These are phyloP conservation scores for Thraustochytrium striatum DNA, from an alignment of 352 stramenopile genomes.

Conservation along the genomic window DNA sequence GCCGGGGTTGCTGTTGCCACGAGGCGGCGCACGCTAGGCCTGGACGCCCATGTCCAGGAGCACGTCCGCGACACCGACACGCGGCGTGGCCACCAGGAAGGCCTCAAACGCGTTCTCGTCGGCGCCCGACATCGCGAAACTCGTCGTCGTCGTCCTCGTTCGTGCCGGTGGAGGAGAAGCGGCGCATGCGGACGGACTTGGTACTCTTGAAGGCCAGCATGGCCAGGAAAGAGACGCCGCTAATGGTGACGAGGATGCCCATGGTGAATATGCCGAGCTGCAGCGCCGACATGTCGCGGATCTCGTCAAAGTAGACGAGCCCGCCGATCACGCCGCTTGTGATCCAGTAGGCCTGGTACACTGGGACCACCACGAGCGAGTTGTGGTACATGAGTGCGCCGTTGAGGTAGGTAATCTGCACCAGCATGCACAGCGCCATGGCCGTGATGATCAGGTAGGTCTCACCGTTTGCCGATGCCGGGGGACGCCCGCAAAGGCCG, in stretches of 20 bases:
- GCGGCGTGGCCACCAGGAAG: slow-evolving; percentile 23
- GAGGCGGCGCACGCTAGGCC: neutral
- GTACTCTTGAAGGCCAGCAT: slow-evolving; percentile 59
- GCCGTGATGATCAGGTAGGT: slow-evolving; percentile 72
- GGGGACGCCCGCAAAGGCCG: slow-evolving; percentile 68
- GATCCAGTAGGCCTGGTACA: slow-evolving; percentile 85
- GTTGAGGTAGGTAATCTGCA: slow-evolving; percentile 79
- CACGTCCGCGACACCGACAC: slow-evolving; percentile 12
- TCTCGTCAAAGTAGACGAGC: slow-evolving; percentile 84
- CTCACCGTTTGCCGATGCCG: slow-evolving; percentile 67
- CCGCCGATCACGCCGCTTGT: slow-evolving; percentile 76
- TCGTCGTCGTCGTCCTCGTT: slow-evolving; percentile 69
- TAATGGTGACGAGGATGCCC: slow-evolving; percentile 70
- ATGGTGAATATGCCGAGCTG: slow-evolving; percentile 68
- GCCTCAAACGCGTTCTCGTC: slow-evolving; percentile 14
- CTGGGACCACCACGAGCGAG: slow-evolving; percentile 75
- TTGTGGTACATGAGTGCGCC: slow-evolving; percentile 76
- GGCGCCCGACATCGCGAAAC: neutral
- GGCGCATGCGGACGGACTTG: neutral
- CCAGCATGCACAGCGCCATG: slow-evolving; percentile 66
- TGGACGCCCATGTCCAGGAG: slow-evolving; percentile 33
- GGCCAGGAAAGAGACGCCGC: slow-evolving; percentile 71
- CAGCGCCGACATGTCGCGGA: slow-evolving; percentile 61
- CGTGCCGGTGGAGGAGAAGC: slow-evolving; percentile 60
- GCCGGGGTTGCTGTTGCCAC: neutral